Conservation (phyloP, 169 alveolate genomes). For the Eimeria tenella region DNA sequence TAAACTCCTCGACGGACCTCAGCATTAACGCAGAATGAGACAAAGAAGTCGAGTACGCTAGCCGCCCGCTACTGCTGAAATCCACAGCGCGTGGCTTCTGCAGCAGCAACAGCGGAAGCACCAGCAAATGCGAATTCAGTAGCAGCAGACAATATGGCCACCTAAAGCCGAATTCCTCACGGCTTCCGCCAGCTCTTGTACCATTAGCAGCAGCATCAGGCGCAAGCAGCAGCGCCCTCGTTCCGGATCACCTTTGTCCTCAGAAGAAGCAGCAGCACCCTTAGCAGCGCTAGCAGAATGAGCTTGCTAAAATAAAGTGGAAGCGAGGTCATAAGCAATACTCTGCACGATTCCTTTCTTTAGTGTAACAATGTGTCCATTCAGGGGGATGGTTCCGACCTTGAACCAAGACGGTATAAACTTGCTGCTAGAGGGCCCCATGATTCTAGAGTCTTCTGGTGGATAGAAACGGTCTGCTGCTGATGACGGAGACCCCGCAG, state of each 20-base stretch:
- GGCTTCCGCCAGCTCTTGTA: background rate
- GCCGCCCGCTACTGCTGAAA: background rate
- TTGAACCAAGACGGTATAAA: conserved; percentile 70
- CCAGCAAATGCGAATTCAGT: conserved; percentile 19
- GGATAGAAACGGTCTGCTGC: conserved; percentile 16
- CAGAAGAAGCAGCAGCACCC: conserved; percentile 27
- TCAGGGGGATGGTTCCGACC: background rate
- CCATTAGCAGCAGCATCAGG: background rate
- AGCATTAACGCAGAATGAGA: background rate
- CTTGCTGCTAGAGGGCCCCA: conserved; percentile 58
- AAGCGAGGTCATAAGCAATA: background rate
- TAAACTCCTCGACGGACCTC: background rate
- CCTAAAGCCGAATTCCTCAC: background rate
- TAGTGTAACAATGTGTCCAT: too few species aligned
- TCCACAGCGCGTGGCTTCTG: conserved; percentile 28
- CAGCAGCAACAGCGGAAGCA: conserved; percentile 64
- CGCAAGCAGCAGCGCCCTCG: background rate
- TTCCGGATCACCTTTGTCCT: background rate
- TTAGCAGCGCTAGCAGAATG: background rate
- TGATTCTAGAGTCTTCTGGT: conserved; percentile 23
- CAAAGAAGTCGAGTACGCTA: background rate
- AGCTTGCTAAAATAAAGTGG: background rate
- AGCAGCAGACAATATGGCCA: background rate
- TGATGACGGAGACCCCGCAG: background rate
- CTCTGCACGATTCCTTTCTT: background rate